Evolutionary conservation across 768 basidiomycete species (phyloP), one percentile per base, ranked within the genome.

Genomic region (Leccinellum rugosiceps): DNA sequence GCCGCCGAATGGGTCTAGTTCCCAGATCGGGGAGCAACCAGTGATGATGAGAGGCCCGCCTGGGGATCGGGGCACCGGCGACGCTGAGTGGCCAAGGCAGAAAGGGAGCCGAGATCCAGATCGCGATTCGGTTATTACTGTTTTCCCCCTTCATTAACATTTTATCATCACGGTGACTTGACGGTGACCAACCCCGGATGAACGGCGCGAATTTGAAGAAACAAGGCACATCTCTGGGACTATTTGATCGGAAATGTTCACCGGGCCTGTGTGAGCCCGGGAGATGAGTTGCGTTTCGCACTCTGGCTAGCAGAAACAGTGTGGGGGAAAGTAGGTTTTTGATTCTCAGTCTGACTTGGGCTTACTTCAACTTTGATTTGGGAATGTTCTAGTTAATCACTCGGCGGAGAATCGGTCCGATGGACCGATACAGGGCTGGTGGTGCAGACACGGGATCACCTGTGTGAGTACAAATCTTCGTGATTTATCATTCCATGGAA

Each of bases 351-450:
- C 45, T 6, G 25, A 17, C 25, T 28, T 9, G 25, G 7, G 10
- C 26, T 25, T 32, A n/a, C 26, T 26, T 47, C 23, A 13, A 46
- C 21, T 46, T 46, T 46, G 15, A 17, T 25, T 21, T 25, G 45
- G 5, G 13, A 25, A 25, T 23, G 25, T 21, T 41, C 10, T 44
- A 13, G 17, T 38, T 25, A 9, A 2, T 11, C 48, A 7, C 48
- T 30, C 8, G 23, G n/a, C 30, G 48, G 55, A 25, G 23, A n/a
- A 23, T 23, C 55, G 55, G 55, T 21, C 53, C 54, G 54, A 55
- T n/a, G 3, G 26, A 14, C 28, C 45, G 45, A 25, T 6, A 11
- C 6, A 38, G 34, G 26, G 11, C 8, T 8, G 17, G n/a, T 43
- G 13, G 21, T 44, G 21, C 19, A n/a, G 25, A 14, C 25, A 25